A percentile compares a stretch with the other conserved stretches of the same genome.
These are phyloP conservation scores for Aspergillus campestris DNA, from an alignment of 495 filamentous ascomycete genomes.

Conservation along the genomic window DNA sequence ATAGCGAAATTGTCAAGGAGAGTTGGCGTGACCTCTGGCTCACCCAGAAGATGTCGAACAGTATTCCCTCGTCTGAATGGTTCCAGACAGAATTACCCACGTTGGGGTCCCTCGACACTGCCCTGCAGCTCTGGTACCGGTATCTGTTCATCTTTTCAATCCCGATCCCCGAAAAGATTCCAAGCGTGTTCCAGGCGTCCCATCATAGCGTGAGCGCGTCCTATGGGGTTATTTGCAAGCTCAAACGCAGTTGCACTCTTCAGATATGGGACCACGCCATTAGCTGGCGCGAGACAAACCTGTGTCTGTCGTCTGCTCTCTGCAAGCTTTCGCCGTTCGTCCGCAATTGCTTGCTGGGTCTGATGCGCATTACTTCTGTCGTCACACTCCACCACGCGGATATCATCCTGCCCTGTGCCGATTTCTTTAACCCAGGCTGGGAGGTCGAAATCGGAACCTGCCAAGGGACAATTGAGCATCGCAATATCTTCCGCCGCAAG, in stretches of 20 bases:
- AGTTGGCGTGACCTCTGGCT: slow-evolving; percentile 57
- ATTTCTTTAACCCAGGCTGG: slow-evolving; percentile 63
- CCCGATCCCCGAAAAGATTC: slow-evolving; percentile 54
- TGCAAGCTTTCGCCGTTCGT: slow-evolving; percentile 52
- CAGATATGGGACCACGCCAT: slow-evolving; percentile 66
- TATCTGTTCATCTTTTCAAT: slow-evolving; percentile 65
- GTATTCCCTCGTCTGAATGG: slow-evolving; percentile 44
- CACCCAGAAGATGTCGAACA: slow-evolving; percentile 45
- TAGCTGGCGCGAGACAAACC: slow-evolving; percentile 54
- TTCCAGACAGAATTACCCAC: slow-evolving; percentile 53
- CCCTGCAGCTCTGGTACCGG: slow-evolving; percentile 53
- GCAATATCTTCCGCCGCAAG: slow-evolving; percentile 51
- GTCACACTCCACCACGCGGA: slow-evolving; percentile 57
- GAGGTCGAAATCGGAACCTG: slow-evolving; percentile 57
- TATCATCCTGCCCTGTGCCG: slow-evolving; percentile 54
- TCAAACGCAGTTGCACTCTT: slow-evolving; percentile 50
- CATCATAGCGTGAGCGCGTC: slow-evolving; percentile 58
- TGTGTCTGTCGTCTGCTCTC: slow-evolving; percentile 51
- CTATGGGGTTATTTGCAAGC: slow-evolving; percentile 60
- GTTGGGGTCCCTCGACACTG: slow-evolving; percentile 45
- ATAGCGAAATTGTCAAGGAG: slow-evolving; percentile 49
- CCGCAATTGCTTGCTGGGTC: slow-evolving; percentile 44
- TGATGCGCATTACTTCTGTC: slow-evolving; percentile 52
- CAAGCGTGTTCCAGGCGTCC: slow-evolving; percentile 57
- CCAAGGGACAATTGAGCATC: slow-evolving; percentile 49